Percentiles rank a stretch among this genome's conserved stretches.
Evolutionary conservation across 2,329 filamentous ascomycete species (phyloP).

Genomic region (Trichoderma breve): DNA sequence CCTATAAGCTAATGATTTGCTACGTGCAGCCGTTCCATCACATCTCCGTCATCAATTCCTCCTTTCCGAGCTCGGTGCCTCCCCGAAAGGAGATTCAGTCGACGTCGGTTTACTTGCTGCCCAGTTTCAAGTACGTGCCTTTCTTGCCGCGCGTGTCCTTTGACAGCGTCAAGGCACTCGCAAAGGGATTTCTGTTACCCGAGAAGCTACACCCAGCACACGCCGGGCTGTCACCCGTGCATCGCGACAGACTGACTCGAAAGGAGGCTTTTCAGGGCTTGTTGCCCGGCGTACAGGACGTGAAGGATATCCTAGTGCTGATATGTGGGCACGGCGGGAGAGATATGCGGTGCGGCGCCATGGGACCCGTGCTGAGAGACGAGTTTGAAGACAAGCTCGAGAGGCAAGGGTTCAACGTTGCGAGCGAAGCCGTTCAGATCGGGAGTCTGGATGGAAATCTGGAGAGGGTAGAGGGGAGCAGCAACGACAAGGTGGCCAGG

Average conservation of each 20-base stretch:
- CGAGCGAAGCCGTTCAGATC: slow-evolving; percentile 45
- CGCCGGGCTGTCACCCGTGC: slow-evolving; percentile 55
- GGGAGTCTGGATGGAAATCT: background rate
- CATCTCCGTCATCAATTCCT: slow-evolving; percentile 72
- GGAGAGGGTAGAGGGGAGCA: slow-evolving; percentile 26
- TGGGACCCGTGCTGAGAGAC: slow-evolving; percentile 68
- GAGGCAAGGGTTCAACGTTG: slow-evolving; percentile 48
- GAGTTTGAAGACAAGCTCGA: slow-evolving; percentile 67
- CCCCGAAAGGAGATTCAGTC: slow-evolving; percentile 46
- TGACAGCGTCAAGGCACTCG: slow-evolving; percentile 54
- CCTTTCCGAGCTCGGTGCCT: slow-evolving; percentile 61
- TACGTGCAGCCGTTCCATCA: slow-evolving; percentile 73
- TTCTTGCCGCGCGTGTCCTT: slow-evolving; percentile 63
- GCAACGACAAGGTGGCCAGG: slow-evolving; percentile 45
- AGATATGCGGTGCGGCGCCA: slow-evolving; percentile 76
- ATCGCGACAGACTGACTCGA: slow-evolving; percentile 50
- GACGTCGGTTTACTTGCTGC: slow-evolving; percentile 73
- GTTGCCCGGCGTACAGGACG: slow-evolving; percentile 58
- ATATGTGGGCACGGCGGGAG: slow-evolving; percentile 85
- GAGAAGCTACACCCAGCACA: slow-evolving; percentile 60
- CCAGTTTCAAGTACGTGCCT: slow-evolving; percentile 78
- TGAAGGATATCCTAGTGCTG: slow-evolving; percentile 70
- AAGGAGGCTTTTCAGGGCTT: slow-evolving; percentile 52
- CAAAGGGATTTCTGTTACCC: slow-evolving; percentile 66
- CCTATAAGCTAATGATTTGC: background rate